Base-by-base conservation (phyloP, 2,329 filamentous ascomycete genomes). In the Ascochyta rabiei region DNA sequence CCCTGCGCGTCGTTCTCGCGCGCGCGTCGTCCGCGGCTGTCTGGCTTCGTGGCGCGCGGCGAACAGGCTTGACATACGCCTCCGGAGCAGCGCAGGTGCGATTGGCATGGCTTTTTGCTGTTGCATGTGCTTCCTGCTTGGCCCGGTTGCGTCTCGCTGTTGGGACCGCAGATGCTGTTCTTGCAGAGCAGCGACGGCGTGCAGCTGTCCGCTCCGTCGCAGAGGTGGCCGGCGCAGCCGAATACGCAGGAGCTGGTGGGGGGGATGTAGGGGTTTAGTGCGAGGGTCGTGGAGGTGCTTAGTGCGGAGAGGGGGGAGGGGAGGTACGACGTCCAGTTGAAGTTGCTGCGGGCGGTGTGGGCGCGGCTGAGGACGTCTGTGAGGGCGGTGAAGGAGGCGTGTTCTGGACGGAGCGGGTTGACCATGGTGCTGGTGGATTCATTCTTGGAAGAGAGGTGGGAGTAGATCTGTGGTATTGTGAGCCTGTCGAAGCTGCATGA, bases 151-250 rank as follows among this genome's bases (percentile, higher is more conserved):
- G 37, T 42, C 6, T 58, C 58, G 0, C 39, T 10, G 28, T 63
- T 64, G 4, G 19, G 39, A n/a, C 57, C 55, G 57, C 72, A 74
- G 24, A 74, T 46, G 48, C 58, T 67, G 45, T 75, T 74, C 16
- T 69, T 73, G 57, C 72, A 75, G 2, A 71, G 23, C 0, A 73
- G 62, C 12, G 62, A 38, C 0, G 71, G 68, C 0, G 31, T 7
- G 47, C 72, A 75, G 4, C 56, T 60, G 38, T 75, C 72, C 2
- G 64, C 49, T 0, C 63, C 53, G 53, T 66, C 60, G 43, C 72
- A 75, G 3, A 75, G 59, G 8, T 63, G 64, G 28, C 71, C 70
- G 18, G 55, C 54, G 46, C 72, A 74, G 40, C 72, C 72, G 24
- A 73, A 71, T 0, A 62, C 64, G 34, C 71, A 74, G 24, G 56